Base-by-base conservation (phyloP, 768 basidiomycete species). In the Auriculariales sp. region DNA sequence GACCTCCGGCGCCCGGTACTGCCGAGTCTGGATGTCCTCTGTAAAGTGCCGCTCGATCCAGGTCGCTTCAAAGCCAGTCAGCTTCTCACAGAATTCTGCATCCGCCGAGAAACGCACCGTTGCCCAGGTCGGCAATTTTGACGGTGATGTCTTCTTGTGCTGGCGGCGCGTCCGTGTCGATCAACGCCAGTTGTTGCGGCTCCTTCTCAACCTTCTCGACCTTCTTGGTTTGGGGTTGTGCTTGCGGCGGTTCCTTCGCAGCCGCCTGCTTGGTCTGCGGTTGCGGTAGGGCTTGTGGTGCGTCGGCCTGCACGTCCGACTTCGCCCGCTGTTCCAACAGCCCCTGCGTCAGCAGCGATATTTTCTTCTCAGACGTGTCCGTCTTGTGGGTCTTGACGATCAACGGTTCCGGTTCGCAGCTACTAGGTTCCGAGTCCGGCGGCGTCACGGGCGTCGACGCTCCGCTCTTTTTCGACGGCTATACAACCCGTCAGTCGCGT, bases 101-200 rank as follows among this genome's bases (percentile, higher is more conserved):
- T 36, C 24, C 28, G 45, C 35, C 19, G 25, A 32, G 49, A 27
- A 22, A 66, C 79, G 52, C 61, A 79, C 90, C 90, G 64, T 98
- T 98, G 9, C 95, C 95, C 49, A 99, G 68, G 74, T 99, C 95
- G 28, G 94, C 95, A 61, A 99, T 98, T 74, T 98, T 97, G 47
- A 99, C 95, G 4, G 93, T 97, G 54, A 98, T 95, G 78, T 78
- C 59, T 86, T 79, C 60, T 47, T 53, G 15, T 62, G 19, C 39
- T 44, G 63, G 47, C 69, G 68, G 25, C 63, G 59, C 46, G 33
- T 61, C 64, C n/a, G 64, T 62, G 53, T 50, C 52, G 49, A 17
- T 47, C 14, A 29, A 15, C 33, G 28, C 46, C 48, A 31, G 30
- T 19, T 29, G 48, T 28, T 45, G 31, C 36, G 28, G 28, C 11